phyloP scores from a whole-genome alignment of 2,329 filamentous ascomycete genomes.

The Clarireedia monteithiana region DNA sequence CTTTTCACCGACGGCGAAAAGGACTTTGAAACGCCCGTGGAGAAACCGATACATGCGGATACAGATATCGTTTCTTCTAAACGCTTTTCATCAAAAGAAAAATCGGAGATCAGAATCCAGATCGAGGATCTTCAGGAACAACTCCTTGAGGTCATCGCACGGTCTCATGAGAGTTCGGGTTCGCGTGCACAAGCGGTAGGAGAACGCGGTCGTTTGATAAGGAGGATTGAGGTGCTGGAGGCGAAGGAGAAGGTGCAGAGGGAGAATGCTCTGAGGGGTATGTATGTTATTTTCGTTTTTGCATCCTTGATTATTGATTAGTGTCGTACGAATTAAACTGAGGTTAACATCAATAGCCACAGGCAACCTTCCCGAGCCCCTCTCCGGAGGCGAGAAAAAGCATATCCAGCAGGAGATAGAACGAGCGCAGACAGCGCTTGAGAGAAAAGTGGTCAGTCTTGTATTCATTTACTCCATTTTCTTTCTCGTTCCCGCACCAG shows the following conservation, averaged over 20 bases:
- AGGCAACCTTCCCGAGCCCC: constrained; percentile 11
- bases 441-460: constrained; percentile 1
- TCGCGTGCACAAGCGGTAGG: neutral
- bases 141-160: neutral
- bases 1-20: neutral
- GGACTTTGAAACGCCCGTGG: neutral
- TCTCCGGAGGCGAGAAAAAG: constrained; percentile 10
- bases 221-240: constrained; percentile 10
- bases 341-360: neutral
- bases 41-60: neutral
- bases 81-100: neutral
- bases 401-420: neutral
- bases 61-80: neutral
- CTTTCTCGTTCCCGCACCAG: too few species aligned
- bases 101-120: neutral
- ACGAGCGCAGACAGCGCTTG: constrained; percentile 6
- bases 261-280: constrained; percentile 8
- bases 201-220: neutral
- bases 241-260: neutral
- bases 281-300: neutral
- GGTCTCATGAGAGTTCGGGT: neutral
- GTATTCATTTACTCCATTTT: too few species aligned
- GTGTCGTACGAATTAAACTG: neutral
- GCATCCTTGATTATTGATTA: neutral
- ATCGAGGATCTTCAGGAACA: constrained; percentile 2